Conservation (phyloP, 306 rosid genomes). For the Malus fusca region DNA sequence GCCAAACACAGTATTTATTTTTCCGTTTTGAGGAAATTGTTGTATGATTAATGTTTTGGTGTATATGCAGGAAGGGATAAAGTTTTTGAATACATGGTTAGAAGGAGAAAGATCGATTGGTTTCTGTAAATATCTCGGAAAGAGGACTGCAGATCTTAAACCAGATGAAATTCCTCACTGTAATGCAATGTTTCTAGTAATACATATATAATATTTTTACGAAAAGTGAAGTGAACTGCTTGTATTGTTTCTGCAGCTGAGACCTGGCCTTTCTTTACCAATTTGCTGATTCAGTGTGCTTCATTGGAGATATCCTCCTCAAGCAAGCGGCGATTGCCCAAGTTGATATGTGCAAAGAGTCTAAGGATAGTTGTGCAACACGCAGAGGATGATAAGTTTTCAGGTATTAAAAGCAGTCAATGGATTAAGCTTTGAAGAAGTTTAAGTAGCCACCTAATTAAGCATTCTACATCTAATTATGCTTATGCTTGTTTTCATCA, state of each 20-base stretch:
- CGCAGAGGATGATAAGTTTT: constrained; percentile 62
- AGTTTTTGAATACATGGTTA: constrained; percentile 77
- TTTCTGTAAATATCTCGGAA: constrained; percentile 68
- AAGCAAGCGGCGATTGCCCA: constrained; percentile 62
- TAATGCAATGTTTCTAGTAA: constrained; percentile 14
- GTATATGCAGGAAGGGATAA: constrained; percentile 66
- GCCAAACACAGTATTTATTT: background rate
- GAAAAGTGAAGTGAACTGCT: constrained; percentile 2
- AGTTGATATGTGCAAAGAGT: constrained; percentile 68
- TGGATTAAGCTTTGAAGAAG: background rate
- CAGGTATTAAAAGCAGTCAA: constrained; percentile 41
- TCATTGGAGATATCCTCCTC: constrained; percentile 75
- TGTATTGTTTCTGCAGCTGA: constrained; percentile 56
- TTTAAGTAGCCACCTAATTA: background rate
- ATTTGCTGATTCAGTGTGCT: constrained; percentile 56
- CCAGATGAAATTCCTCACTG: constrained; percentile 64
- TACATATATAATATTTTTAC: background rate
- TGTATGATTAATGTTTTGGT: background rate
- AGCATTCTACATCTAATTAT: background rate
- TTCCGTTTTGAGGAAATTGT: background rate
- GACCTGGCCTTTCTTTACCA: constrained; percentile 85
- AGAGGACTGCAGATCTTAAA: constrained; percentile 57
- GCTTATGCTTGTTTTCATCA: constrained; percentile 11
- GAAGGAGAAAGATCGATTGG: constrained; percentile 65
- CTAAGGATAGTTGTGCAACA: constrained; percentile 67